A percentile compares a stretch with the other conserved stretches of the same genome.
Conservation (phyloP, 1,284 basidiomycete genomes). For the Cutaneotrichosporon daszewskae region DNA sequence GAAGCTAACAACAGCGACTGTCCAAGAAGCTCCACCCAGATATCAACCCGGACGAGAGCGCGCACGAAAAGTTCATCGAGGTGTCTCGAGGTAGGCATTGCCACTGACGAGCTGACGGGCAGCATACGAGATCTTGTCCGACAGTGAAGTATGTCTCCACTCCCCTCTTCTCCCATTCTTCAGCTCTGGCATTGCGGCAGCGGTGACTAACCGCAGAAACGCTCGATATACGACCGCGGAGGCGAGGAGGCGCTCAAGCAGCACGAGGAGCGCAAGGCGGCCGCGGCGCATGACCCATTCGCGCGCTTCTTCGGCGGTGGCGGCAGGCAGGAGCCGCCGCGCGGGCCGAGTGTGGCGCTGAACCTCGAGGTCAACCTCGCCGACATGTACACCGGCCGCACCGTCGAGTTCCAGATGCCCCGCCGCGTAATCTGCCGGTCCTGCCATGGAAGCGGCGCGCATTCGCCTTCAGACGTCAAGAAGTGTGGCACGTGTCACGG, state of each 20-base stretch:
- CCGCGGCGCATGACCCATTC: conserved; percentile 89
- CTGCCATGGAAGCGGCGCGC: conserved; percentile 85
- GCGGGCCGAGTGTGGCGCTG: conserved; percentile 73
- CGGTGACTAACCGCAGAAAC: conserved; percentile 56
- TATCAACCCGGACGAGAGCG: conserved; percentile 78
- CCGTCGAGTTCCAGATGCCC: conserved; percentile 83
- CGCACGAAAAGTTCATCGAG: conserved; percentile 80
- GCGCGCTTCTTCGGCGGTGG: conserved; percentile 76
- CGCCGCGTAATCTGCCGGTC: conserved; percentile 86
- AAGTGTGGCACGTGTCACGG: conserved; percentile 73
- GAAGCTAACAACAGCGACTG: conserved; percentile 54
- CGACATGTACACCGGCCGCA: conserved; percentile 80
- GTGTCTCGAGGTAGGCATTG: conserved; percentile 67
- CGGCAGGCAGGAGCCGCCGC: conserved; percentile 61
- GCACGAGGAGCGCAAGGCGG: conserved; percentile 60
- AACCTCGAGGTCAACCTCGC: conserved; percentile 81
- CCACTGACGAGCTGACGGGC: conserved; percentile 16
- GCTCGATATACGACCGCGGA: conserved; percentile 82
- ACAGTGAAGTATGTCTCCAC: conserved; percentile 63
- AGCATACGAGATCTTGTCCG: conserved; percentile 92
- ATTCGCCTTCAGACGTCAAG: conserved; percentile 77
- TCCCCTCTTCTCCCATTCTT: too few species aligned
- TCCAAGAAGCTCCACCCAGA: conserved; percentile 89
- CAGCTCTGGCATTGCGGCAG: neutral
- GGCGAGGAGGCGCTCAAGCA: conserved; percentile 89